Conservation (phyloP, 163 green algal genomes). For the Scenedesmus sp. region DNA sequence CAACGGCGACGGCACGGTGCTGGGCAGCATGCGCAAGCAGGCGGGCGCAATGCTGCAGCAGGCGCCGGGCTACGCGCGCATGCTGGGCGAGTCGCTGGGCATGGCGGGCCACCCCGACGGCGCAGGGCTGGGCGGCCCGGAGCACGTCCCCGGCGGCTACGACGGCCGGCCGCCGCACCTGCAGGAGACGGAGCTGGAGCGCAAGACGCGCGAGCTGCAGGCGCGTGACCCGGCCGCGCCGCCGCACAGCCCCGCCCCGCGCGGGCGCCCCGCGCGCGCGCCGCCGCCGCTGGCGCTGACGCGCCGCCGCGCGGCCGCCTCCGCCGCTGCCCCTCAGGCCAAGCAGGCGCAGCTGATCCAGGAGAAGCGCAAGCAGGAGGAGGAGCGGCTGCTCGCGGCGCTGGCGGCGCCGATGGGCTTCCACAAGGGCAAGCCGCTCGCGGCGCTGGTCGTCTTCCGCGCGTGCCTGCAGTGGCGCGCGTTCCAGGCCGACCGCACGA, state of each 20-base stretch:
- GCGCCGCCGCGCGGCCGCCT: background rate
- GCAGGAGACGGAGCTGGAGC: conserved; percentile 59
- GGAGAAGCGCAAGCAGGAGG: conserved; percentile 84
- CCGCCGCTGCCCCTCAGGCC: conserved; percentile 49
- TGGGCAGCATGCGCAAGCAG: conserved; percentile 35
- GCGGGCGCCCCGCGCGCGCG: too few relatives aligned
- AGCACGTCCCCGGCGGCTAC: conserved; percentile 41
- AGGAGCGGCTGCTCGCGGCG: conserved; percentile 82
- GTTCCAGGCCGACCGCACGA: conserved; percentile 88
- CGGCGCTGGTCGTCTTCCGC: conserved; percentile 87
- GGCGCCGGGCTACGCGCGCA: conserved; percentile 40
- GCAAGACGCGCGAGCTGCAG: conserved; percentile 60
- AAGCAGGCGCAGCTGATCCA: conserved; percentile 82
- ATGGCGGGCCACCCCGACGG: background rate
- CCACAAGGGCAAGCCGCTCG: conserved; percentile 78
- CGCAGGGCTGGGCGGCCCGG: conserved; percentile 29
- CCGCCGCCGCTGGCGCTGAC: background rate
- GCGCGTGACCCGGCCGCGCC: too few relatives aligned
- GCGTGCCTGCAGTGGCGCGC: conserved; percentile 91
- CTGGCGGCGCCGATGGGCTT: conserved; percentile 81
- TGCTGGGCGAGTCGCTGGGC: conserved; percentile 21
- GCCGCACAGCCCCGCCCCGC: too few relatives aligned
- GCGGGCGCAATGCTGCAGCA: conserved; percentile 31
- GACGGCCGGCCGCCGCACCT: background rate
- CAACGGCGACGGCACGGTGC: conserved; percentile 21